Base-by-base conservation (phyloP, 164 flowering plant genomes). In the Euptelea pleiosperma region DNA sequence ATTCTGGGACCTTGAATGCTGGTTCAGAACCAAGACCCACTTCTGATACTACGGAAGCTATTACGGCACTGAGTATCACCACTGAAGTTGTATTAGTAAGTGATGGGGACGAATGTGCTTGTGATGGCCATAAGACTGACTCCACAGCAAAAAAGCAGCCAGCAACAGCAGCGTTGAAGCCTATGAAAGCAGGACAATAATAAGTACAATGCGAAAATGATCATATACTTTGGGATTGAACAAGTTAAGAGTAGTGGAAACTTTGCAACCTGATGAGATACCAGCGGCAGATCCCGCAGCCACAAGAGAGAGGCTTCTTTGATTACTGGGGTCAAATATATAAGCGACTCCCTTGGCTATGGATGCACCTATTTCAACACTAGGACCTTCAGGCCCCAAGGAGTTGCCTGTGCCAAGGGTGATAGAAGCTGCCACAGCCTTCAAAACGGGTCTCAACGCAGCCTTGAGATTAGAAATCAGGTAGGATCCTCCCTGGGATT, bases 201-300 rank as follows among this genome's bases (percentile, higher is more conserved):
- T 11, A 39, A 31, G 6, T 10, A 3, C 16, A 62, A 41, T 7
- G n/a, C n/a, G n/a, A n/a, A n/a, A n/a, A n/a, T n/a, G n/a, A n/a
- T n/a, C n/a, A n/a, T n/a, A n/a, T n/a, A n/a, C n/a, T n/a, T n/a
- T n/a, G n/a, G n/a, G n/a, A n/a, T n/a, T n/a, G 52, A 15, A 8
- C n/a, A 52, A 24, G 36, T n/a, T n/a, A n/a, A n/a, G n/a, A n/a
- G 29, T 47, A 59, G 63, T 55, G 24, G 37, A 61, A 60, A 14
- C 9, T 18, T 29, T 4, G 14, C 40, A 69, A 87, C 96, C 96
- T 72, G 96, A 82, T 57, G 98, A 73, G 53, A 92, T 77, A 69
- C 98, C 98, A 60, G 98, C 96, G 34, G 96, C 96, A 19, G 98
- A 87, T 61, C 98, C 98, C 2, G 98, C 85, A 70, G 98, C 96